Percentiles rank a stretch among this genome's conserved stretches.
These are phyloP conservation scores for Fusarium xyrophilum DNA, from an alignment of 2,329 filamentous ascomycete species.

Conservation along the genomic window DNA sequence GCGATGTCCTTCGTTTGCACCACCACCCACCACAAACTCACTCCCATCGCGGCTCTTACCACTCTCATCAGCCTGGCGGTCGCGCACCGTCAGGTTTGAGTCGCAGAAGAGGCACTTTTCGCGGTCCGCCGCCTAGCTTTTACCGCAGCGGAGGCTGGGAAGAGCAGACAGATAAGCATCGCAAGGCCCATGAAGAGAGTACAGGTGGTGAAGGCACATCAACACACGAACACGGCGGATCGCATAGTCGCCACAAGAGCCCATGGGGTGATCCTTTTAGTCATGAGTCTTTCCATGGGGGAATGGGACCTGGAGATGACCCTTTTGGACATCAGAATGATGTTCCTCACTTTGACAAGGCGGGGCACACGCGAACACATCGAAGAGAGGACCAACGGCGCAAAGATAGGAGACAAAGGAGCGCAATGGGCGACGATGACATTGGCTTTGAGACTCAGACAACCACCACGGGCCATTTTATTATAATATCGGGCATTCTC, in stretches of 20 bases:
- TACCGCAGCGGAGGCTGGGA: slow-evolving; percentile 85
- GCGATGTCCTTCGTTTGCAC: slow-evolving; percentile 61
- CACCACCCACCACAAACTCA: slow-evolving; percentile 44
- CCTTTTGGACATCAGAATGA: slow-evolving; percentile 57
- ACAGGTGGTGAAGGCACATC: slow-evolving; percentile 44
- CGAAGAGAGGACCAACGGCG: slow-evolving; percentile 62
- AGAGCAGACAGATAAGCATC: slow-evolving; percentile 64
- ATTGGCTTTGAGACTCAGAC: slow-evolving; percentile 53
- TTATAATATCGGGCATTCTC: slow-evolving; percentile 58
- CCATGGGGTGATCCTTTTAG: slow-evolving; percentile 39
- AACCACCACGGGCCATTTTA: slow-evolving; percentile 54
- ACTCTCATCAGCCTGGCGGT: slow-evolving; percentile 72
- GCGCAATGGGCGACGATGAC: slow-evolving; percentile 50
- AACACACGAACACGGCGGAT: slow-evolving; percentile 17
- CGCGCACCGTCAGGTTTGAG: slow-evolving; percentile 83
- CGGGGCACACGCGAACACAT: slow-evolving; percentile 77
- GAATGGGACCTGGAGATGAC: slow-evolving; percentile 67
- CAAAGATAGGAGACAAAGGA: slow-evolving; percentile 44
- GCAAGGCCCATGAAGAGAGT: slow-evolving; percentile 57
- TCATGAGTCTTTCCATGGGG: slow-evolving; percentile 43
- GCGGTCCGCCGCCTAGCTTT: slow-evolving; percentile 88
- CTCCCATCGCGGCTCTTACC: slow-evolving; percentile 57
- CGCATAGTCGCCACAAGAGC: slow-evolving; percentile 12
- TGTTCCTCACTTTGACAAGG: slow-evolving; percentile 80
- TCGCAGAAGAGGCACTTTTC: slow-evolving; percentile 76